These are phyloP conservation scores for Alternaria novae-zelandiae DNA, from an alignment of 2,329 filamentous ascomycete species.

Conservation along the genomic window DNA sequence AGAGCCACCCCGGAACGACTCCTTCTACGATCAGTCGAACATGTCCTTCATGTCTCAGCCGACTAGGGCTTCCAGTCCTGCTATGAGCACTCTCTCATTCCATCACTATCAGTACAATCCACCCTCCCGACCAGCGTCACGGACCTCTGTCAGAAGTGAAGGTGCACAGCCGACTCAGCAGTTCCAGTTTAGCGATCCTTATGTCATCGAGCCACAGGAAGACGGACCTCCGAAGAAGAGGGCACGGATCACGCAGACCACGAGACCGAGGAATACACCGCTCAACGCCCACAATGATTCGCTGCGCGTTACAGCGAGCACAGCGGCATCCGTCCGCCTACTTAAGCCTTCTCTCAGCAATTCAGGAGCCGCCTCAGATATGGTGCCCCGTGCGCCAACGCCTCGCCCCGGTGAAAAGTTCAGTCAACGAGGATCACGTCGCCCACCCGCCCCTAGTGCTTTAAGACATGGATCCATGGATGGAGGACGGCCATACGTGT, in stretches of 20 bases:
- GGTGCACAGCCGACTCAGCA: slow-evolving; percentile 25
- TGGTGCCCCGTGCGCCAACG: slow-evolving; percentile 77
- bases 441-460: slow-evolving; percentile 53
- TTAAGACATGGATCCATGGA: slow-evolving; percentile 69
- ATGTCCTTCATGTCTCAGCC: slow-evolving; percentile 38
- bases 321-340: slow-evolving; percentile 82
- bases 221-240: slow-evolving; percentile 74
- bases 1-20: slow-evolving; percentile 32
- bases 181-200: slow-evolving; percentile 26
- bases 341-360: slow-evolving; percentile 73
- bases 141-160: slow-evolving; percentile 47
- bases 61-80: slow-evolving; percentile 55
- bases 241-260: slow-evolving; percentile 75
- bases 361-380: slow-evolving; percentile 66
- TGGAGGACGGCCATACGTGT: slow-evolving; percentile 35
- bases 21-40: slow-evolving; percentile 34
- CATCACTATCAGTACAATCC: slow-evolving; percentile 39
- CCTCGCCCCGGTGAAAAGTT: slow-evolving; percentile 65
- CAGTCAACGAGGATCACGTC: slow-evolving; percentile 35
- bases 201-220: slow-evolving; percentile 43
- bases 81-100: slow-evolving; percentile 50
- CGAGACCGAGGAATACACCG: slow-evolving; percentile 72
- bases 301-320: slow-evolving; percentile 87
- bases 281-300: slow-evolving; percentile 80
- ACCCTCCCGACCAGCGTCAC: slow-evolving; percentile 48